Evolutionary conservation across 1,139 yeast species (phyloP).

Genomic region (Scheffersomyces quercinus): DNA sequence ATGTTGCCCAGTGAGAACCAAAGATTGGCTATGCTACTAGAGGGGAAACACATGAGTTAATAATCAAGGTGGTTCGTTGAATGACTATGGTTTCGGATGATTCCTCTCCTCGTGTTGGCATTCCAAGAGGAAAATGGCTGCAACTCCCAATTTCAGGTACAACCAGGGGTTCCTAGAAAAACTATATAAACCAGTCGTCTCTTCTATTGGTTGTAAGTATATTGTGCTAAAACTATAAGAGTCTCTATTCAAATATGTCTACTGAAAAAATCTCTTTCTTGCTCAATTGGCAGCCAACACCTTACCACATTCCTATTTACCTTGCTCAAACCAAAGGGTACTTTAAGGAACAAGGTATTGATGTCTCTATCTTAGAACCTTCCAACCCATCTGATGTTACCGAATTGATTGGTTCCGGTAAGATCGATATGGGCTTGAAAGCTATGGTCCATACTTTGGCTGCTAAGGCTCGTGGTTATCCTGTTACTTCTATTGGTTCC

Average conservation of each 20-base stretch:
- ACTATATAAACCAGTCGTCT: not conserved
- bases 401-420: constrained; percentile 57
- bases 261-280: constrained; percentile 53
- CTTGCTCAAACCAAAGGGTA: constrained; percentile 53
- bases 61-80: not conserved
- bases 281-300: constrained; percentile 59
- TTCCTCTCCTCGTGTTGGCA: not conserved
- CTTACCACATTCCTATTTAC: constrained; percentile 57
- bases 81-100: too few species aligned
- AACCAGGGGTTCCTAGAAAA: not conserved
- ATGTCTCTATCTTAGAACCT: constrained; percentile 56
- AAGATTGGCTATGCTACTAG: not conserved
- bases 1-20: too few species aligned
- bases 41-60: not conserved
- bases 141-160: too few species aligned
- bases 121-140: too few species aligned
- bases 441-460: constrained; percentile 65
- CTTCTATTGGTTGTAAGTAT: not conserved
- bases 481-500: constrained; percentile 58
- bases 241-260: constrained; percentile 19
- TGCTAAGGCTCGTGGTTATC: constrained; percentile 59
- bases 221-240: not conserved
- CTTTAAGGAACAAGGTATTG: constrained; percentile 52
- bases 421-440: constrained; percentile 59
- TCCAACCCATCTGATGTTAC: constrained; percentile 62